Base-by-base conservation (phyloP, 768 basidiomycete genomes). In the Austroboletus eburneus region DNA sequence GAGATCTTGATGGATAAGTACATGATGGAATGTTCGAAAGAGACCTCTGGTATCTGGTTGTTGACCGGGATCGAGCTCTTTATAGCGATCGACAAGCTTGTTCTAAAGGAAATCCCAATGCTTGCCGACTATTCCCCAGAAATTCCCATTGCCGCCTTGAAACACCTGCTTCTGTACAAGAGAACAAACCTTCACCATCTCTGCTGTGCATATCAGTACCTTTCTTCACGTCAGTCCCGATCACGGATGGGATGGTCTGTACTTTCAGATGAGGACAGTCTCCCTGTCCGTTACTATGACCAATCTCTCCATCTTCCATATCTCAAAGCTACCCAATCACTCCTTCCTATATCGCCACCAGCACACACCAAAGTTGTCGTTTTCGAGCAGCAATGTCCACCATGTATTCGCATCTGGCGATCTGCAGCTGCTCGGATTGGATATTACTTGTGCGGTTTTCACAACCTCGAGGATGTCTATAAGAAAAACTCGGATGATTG, bases 301-400 rank as follows among this genome's bases (percentile, higher is more conserved):
- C 3, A 7, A 2, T 63, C 70, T 0, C 2, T 6, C 0, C 2
- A 20, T 9, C 60, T 68, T 17, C 63, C 64, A 32, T 4, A 2
- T 0, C 49, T 73, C 9, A 62, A 58, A 40, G 6, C 6, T 3
- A 1, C 47, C 75, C 14, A 67, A 16, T 14, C 9, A 7, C 9
- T 53, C n/a, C n/a, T n/a, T n/a, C n/a, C n/a, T n/a, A n/a, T n/a
- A n/a, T n/a, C n/a, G n/a, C n/a, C n/a, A n/a, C n/a, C n/a, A n/a
- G n/a, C n/a, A 12, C 32, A 50, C 6, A 56, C 58, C 0, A 57
- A 66, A 41, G 51, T 56, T 0, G 55, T 64, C 3, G 56, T 74
- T 2, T 76, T 77, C 39, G 74, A 77, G 38, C 49, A 74, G 8
- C 40, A 45, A 10, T 64, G 64, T 34, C 76, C 76, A 0, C 9